Evolutionary conservation across 306 rosid genomes (phyloP), one percentile per base, ranked within the genome.

Genomic region (Prinsepia uniflora): DNA sequence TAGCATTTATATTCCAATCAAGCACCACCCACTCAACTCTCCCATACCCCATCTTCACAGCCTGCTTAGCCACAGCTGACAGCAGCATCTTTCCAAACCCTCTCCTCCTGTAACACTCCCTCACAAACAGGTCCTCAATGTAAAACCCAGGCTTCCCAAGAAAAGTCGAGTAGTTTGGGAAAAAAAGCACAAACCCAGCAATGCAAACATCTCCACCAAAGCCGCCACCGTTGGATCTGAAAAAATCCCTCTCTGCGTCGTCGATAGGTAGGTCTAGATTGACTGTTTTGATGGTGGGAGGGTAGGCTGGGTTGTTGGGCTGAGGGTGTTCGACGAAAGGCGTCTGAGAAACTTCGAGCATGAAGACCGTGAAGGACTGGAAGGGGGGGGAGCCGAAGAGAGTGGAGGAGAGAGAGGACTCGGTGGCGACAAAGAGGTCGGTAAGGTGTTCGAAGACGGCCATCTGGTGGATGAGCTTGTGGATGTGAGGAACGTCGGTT

Each of bases 1-100:
- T 92, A 1, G 96, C 98, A 75, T 88, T 88, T 0, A 60, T 75
- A 20, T 92, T 92, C 96, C 98, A 85, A 68, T 92, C 96, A 14
- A 92, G 91, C 72, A 92, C 98, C 45, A 80, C 80, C 98, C 98
- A 88, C 70, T 88, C 93, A 50, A 90, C 98, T 58, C 96, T 85
- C 17, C 96, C 96, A 55, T 85, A 90, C 7, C 87, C 96, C 98
- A 90, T 88, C 80, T 78, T 84, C 84, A 90, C 98, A 5, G 98
- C 98, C 50, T 92, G 98, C 40, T 72, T 85, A 4, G 96, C 96
- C 74, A 92, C 96, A 8, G 90, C 85, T 0, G 91, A 78, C 1
- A 90, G 82, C 65, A 92, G 65, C 81, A 84, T 78, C 42, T 63
- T 88, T 57, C 98, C 93, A 3, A 93, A 34, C 52, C 98, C 96